Base-by-base conservation (phyloP, 2,329 filamentous ascomycete species). In the Claviceps arundinis region DNA sequence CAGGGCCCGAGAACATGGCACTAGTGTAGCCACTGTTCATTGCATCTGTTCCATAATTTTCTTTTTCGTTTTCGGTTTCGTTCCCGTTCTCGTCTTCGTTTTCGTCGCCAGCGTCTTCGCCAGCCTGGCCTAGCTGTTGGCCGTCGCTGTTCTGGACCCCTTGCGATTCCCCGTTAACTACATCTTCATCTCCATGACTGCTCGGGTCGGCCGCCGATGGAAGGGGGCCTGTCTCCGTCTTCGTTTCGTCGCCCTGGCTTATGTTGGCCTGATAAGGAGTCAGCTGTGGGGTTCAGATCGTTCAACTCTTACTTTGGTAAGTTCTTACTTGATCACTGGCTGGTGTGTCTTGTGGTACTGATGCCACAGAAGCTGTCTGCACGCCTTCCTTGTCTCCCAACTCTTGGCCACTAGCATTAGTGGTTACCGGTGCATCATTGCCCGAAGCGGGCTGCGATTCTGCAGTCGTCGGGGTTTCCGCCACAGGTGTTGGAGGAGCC, bases 1-100 rank as follows among this genome's bases (percentile, higher is more conserved):
- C 78, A 56, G 76, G 75, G 61, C 78, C 80, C 63, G 73, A 59
- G 26, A 77, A 85, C 62, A 75, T 77, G 75, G 83, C 80, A 22
- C 40, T 51, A 57, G 73, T 75, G 58, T 82, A 82, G 56, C 59
- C 61, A 54, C 73, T 72, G 57, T 71, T 73, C 62, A 66, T 69
- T 26, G 64, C 59, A 40, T 70, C 70, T 52, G 62, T 60, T 42
- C 65, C 66, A 47, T 62, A 63, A 49, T 63, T 65, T 52, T 66
- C 61, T 7, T 61, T 61, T 5, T 62, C 63, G 30, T 60, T 59
- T n/a, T 58, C 62, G 14, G 51, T 60, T 45, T 62, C 62, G 26
- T 60, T 59, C n/a, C 58, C 62, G n/a, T 50, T 60, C 41, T 62
- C 62, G 6, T 54, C 56, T n/a, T 58, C 62, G 16, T 49, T 60